Conservation (phyloP, 83 land plant genomes). For the Diphasiastrum complanatum region DNA sequence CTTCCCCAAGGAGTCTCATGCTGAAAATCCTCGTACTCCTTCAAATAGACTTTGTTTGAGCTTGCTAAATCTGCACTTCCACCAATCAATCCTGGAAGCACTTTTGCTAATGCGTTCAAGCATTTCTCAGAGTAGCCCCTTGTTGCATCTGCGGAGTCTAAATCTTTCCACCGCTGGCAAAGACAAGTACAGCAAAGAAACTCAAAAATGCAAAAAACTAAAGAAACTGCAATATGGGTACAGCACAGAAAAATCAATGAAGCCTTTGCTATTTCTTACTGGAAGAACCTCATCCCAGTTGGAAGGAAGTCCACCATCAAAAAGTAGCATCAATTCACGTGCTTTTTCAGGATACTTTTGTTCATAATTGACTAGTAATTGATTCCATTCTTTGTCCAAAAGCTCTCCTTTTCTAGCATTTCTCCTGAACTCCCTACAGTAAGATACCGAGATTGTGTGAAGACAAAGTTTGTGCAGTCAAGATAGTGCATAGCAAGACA, state of each 20-base stretch:
- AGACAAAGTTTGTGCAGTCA: no score
- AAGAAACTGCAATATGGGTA: no score
- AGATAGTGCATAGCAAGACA: no score
- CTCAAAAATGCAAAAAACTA: no score
- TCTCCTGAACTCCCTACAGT: constrained; percentile 36
- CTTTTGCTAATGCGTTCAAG: constrained; percentile 53
- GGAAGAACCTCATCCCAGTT: constrained; percentile 39
- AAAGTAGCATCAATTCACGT: constrained; percentile 34
- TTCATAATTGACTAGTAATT: constrained; percentile 23
- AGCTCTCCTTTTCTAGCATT: constrained; percentile 36
- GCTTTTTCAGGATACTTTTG: constrained; percentile 42
- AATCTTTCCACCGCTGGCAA: constrained; percentile 22
- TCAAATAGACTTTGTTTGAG: constrained; percentile 66
- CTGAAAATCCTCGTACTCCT: constrained; percentile 48
- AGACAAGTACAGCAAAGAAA: no score
- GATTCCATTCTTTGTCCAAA: constrained; percentile 48
- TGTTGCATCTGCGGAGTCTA: constrained; percentile 67
- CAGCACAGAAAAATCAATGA: no score
- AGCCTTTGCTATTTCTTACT: constrained; percentile 22
- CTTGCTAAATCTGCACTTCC: constrained; percentile 90
- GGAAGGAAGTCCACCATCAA: constrained; percentile 26
- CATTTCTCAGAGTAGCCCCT: constrained; percentile 66
- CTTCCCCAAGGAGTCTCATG: constrained; percentile 52
- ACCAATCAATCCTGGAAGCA: constrained; percentile 71
- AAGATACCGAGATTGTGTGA: no score